Evolutionary conservation across 2,329 filamentous ascomycete species (phyloP).

Genomic region (Aphanoascus verrucosus): DNA sequence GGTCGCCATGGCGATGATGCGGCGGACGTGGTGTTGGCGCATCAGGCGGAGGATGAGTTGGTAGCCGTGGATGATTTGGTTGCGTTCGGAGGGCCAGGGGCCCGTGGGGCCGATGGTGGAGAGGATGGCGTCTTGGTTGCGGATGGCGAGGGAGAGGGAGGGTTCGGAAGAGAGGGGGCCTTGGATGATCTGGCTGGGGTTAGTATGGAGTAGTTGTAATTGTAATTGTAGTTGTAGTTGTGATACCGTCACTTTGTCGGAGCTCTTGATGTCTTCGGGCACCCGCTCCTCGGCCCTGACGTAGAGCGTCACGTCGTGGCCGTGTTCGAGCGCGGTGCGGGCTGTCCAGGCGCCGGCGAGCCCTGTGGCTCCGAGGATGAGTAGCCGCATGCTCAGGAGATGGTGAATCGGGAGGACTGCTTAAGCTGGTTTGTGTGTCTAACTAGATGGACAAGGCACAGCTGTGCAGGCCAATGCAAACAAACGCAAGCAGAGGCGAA

Average conservation of each 20-base stretch:
- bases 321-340: slow-evolving; percentile 14
- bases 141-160: slow-evolving; percentile 15
- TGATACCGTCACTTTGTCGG: slow-evolving; percentile 14
- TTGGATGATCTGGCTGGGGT: slow-evolving; percentile 11
- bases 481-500: too few species aligned
- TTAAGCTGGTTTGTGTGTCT: too few species aligned
- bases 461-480: too few species aligned
- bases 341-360: slow-evolving; percentile 8
- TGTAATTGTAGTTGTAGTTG: neutral
- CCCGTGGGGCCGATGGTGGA: slow-evolving; percentile 16
- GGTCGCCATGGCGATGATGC: slow-evolving; percentile 30
- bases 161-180: slow-evolving; percentile 13
- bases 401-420: too few species aligned
- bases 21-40: slow-evolving; percentile 23
- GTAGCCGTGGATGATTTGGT: slow-evolving; percentile 13
- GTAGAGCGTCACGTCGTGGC: slow-evolving; percentile 15
- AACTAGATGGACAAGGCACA: too few species aligned
- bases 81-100: neutral
- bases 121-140: slow-evolving; percentile 18
- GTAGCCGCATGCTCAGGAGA: slow-evolving; percentile 20
- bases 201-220: neutral
- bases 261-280: slow-evolving; percentile 13
- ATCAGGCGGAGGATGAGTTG: slow-evolving; percentile 20
- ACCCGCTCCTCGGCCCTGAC: slow-evolving; percentile 18
- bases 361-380: slow-evolving; percentile 16